phyloP scores from a whole-genome alignment of 2,329 filamentous ascomycete genomes.

The Colletotrichum echinochloae region DNA sequence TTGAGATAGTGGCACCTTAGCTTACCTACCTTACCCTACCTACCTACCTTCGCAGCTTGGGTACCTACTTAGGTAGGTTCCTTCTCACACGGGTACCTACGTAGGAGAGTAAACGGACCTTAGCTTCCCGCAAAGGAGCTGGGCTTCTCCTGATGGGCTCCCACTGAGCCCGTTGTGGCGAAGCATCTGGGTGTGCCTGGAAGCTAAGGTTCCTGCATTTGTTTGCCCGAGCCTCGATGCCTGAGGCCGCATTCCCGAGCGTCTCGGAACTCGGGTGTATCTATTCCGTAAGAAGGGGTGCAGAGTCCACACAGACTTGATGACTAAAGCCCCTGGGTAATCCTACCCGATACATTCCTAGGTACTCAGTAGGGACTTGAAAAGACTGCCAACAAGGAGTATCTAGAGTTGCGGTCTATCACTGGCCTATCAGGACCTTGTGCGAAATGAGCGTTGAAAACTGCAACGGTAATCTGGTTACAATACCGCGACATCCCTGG shows the following conservation, averaged over 20 bases:
- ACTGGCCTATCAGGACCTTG: conserved; percentile 18
- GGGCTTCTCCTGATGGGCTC: not conserved
- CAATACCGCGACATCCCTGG: too few species aligned
- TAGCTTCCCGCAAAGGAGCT: not conserved
- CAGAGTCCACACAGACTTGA: too few species aligned
- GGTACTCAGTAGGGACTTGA: conserved; percentile 4
- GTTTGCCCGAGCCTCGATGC: conserved; percentile 21
- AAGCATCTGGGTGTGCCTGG: conserved; percentile 15
- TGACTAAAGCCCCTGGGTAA: too few species aligned
- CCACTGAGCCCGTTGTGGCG: not conserved
- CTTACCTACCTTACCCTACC: too few species aligned
- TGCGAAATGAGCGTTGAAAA: conserved; percentile 12
- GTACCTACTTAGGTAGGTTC: not conserved
- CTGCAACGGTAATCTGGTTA: not conserved
- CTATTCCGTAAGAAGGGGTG: too few species aligned
- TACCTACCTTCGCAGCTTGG: too few species aligned
- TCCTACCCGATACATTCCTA: conserved; percentile 7
- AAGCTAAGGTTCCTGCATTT: conserved; percentile 12
- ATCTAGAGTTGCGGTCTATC: not conserved
- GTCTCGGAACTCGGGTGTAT: conserved; percentile 26
- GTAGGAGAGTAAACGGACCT: not conserved
- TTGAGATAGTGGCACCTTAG: not conserved
- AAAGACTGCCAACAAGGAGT: not conserved
- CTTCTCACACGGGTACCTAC: too few species aligned
- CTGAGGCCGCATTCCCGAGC: conserved; percentile 22